Conservation (phyloP, 73 alveolate species). For the Tetrahymena elliotti region DNA sequence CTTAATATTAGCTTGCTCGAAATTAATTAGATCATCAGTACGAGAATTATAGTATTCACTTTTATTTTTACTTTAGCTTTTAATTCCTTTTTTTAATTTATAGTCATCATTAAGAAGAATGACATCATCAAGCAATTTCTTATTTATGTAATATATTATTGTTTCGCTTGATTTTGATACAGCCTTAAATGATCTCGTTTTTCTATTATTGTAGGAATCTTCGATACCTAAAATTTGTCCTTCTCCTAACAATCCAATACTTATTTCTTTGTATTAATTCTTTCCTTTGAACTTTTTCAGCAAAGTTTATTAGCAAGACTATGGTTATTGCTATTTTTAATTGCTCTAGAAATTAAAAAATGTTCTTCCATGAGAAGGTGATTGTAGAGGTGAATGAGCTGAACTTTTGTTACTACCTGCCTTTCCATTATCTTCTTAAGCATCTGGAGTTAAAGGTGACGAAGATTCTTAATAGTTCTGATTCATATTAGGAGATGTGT, state of each 20-base stretch:
- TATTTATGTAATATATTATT: neutral
- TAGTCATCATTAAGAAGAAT: neutral
- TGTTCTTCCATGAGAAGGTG: neutral
- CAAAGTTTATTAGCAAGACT: neutral
- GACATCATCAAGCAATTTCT: neutral
- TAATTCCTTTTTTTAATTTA: neutral
- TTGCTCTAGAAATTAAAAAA: neutral
- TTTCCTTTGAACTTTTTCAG: neutral
- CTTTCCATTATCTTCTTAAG: neutral
- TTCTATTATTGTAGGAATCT: neutral
- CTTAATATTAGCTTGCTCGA: neutral
- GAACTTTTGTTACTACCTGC: neutral
- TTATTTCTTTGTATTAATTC: neutral
- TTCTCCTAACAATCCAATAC: neutral
- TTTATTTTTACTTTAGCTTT: neutral
- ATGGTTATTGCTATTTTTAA: neutral
- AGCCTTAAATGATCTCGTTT: neutral
- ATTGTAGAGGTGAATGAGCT: neutral
- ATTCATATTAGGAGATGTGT: neutral
- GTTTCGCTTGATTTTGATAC: neutral
- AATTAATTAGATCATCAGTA: neutral
- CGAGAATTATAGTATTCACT: neutral
- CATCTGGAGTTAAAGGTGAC: neutral
- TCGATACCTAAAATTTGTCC: neutral
- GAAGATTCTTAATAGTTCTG: neutral